Conservation (phyloP, 2,329 filamentous ascomycete genomes). For the Akanthomyces muscarius region DNA sequence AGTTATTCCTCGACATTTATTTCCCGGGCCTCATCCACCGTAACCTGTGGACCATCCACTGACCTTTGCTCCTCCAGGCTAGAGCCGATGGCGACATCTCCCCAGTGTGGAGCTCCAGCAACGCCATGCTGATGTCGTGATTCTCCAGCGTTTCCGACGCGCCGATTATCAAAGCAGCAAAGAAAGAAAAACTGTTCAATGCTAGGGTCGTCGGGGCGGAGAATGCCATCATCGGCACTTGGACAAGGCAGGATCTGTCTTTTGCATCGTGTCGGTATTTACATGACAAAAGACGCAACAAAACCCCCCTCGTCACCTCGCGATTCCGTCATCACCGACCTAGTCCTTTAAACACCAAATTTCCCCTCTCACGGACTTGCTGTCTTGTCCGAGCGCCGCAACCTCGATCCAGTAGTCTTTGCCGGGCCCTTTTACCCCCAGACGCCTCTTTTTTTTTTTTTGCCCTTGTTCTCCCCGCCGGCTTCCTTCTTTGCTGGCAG, state of each 20-base stretch:
- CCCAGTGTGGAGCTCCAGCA: conserved; percentile 11
- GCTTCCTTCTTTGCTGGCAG: neutral
- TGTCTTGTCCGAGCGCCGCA: neutral
- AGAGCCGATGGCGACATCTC: conserved; percentile 17
- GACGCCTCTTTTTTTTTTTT: neutral
- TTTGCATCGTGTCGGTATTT: neutral
- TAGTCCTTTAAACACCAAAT: neutral
- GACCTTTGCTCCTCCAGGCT: conserved; percentile 13
- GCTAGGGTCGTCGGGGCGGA: conserved; percentile 7
- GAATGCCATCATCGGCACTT: neutral
- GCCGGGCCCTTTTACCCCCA: neutral
- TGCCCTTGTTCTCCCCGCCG: neutral
- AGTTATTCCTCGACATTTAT: neutral
- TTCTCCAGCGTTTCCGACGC: neutral
- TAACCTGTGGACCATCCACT: neutral
- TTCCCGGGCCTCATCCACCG: neutral
- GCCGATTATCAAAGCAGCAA: conserved; percentile 2
- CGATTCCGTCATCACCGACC: neutral
- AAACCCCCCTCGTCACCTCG: neutral
- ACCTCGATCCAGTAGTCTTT: neutral
- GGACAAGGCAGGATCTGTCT: neutral
- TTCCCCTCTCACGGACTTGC: neutral
- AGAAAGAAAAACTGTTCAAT: neutral
- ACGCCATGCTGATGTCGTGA: conserved; percentile 16
- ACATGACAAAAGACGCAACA: neutral